Conservation (phyloP, 1,284 basidiomycete genomes). For the Retiboletus fuscus region DNA sequence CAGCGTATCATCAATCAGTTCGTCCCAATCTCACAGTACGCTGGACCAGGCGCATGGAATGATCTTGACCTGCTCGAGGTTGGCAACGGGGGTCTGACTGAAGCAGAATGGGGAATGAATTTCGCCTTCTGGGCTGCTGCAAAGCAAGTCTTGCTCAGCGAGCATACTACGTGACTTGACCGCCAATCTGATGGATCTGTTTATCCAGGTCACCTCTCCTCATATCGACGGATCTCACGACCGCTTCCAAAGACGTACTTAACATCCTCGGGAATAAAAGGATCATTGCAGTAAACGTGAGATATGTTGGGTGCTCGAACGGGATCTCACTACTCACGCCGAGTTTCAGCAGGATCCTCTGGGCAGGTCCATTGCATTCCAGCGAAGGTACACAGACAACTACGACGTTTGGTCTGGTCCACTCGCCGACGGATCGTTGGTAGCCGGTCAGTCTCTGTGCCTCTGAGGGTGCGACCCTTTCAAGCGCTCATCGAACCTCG, state of each 20-base stretch:
- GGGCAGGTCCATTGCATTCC: constrained; percentile 60
- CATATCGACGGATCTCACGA: constrained; percentile 27
- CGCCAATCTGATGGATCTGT: not conserved
- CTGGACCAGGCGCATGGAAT: constrained; percentile 59
- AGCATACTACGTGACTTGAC: not conserved
- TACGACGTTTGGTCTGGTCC: constrained; percentile 64
- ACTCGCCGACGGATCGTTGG: constrained; percentile 61
- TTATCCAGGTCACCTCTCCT: constrained; percentile 27
- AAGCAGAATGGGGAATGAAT: constrained; percentile 59
- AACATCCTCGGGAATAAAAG: constrained; percentile 21
- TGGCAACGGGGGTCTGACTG: constrained; percentile 57
- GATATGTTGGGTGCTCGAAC: not conserved
- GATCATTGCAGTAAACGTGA: constrained; percentile 27
- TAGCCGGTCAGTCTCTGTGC: constrained; percentile 50
- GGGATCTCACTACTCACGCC: not conserved
- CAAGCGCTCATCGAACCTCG: not conserved
- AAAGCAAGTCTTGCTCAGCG: constrained; percentile 15
- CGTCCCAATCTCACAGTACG: constrained; percentile 61
- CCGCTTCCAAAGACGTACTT: constrained; percentile 10
- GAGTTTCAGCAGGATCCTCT: constrained; percentile 59
- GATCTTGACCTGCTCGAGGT: constrained; percentile 64
- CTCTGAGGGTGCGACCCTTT: not conserved
- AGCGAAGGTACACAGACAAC: constrained; percentile 61
- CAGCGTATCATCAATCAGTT: constrained; percentile 64
- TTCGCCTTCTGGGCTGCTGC: constrained; percentile 59